A percentile compares a stretch with the other conserved stretches of the same genome.
Evolutionary conservation across 192 early-diverging fungal species (phyloP).

Genomic region (Coemansia sp.): DNA sequence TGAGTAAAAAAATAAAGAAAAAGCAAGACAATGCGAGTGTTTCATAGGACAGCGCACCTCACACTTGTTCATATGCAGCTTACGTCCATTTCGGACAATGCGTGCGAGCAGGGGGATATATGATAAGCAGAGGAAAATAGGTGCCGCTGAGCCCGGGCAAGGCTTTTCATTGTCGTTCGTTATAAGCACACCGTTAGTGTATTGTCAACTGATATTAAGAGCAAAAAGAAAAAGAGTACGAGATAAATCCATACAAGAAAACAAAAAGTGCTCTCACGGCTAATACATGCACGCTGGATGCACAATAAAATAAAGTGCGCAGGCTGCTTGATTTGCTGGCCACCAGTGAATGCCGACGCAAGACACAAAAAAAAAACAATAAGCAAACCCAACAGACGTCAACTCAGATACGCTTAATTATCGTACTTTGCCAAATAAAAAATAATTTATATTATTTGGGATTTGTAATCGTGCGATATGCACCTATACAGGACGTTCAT

Average conservation of each 20-base stretch:
- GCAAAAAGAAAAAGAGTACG: background rate
- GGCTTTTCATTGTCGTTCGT: background rate
- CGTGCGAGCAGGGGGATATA: background rate
- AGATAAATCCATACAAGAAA: background rate
- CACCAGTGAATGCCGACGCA: constrained; percentile 5
- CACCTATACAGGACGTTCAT: background rate
- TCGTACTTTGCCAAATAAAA: background rate
- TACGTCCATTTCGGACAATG: background rate
- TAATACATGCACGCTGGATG: background rate
- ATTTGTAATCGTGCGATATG: background rate
- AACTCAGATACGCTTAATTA: background rate
- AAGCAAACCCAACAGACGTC: background rate
- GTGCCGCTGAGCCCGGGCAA: background rate
- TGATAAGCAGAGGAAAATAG: background rate
- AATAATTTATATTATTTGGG: background rate
- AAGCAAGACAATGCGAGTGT: background rate
- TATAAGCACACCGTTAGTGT: background rate
- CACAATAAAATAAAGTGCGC: background rate
- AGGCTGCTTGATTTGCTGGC: background rate
- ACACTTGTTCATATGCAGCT: background rate
- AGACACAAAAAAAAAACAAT: background rate
- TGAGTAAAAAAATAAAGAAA: background rate
- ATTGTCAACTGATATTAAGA: background rate
- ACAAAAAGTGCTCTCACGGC: background rate
- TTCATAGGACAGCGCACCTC: background rate